Evolutionary conservation across 805 yeast genomes (phyloP).

Genomic region (Schwanniomyces yamadae): DNA sequence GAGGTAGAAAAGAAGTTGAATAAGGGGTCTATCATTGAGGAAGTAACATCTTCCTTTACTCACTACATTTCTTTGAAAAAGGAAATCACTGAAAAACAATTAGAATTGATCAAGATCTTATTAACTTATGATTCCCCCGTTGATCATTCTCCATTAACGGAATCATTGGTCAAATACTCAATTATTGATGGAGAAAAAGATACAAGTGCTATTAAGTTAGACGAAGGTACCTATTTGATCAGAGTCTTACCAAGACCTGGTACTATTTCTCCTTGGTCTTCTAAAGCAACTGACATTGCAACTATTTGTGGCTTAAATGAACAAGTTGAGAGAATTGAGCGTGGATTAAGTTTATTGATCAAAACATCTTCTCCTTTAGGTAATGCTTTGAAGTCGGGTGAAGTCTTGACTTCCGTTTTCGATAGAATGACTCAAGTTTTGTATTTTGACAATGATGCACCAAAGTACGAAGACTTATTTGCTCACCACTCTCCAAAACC

Average conservation of each 20-base stretch:
- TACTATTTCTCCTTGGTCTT: slow-evolving; percentile 98
- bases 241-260: slow-evolving; percentile 90
- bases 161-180: slow-evolving; percentile 35
- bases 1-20: slow-evolving; percentile 73
- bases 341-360: slow-evolving; percentile 79
- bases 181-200: slow-evolving; percentile 25
- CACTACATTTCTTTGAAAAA: slow-evolving; percentile 71
- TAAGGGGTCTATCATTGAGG: slow-evolving; percentile 58
- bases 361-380: slow-evolving; percentile 67
- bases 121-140: slow-evolving; percentile 73
- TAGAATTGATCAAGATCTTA: slow-evolving; percentile 54
- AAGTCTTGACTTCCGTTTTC: slow-evolving; percentile 67
- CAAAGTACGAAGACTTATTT: slow-evolving; percentile 68
- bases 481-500: slow-evolving; percentile 81
- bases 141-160: slow-evolving; percentile 50
- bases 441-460: slow-evolving; percentile 55
- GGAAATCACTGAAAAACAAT: slow-evolving; percentile 38
- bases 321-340: slow-evolving; percentile 79
- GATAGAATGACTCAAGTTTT: slow-evolving; percentile 93
- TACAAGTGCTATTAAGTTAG: slow-evolving; percentile 19
- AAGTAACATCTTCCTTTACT: slow-evolving; percentile 70
- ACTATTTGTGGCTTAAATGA: slow-evolving; percentile 79
- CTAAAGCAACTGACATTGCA: slow-evolving; percentile 95
- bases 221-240: slow-evolving; percentile 53
- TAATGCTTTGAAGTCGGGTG: slow-evolving; percentile 46